These are phyloP conservation scores for Boletellus sp. DNA, from an alignment of 768 basidiomycete genomes.

Conservation along the genomic window DNA sequence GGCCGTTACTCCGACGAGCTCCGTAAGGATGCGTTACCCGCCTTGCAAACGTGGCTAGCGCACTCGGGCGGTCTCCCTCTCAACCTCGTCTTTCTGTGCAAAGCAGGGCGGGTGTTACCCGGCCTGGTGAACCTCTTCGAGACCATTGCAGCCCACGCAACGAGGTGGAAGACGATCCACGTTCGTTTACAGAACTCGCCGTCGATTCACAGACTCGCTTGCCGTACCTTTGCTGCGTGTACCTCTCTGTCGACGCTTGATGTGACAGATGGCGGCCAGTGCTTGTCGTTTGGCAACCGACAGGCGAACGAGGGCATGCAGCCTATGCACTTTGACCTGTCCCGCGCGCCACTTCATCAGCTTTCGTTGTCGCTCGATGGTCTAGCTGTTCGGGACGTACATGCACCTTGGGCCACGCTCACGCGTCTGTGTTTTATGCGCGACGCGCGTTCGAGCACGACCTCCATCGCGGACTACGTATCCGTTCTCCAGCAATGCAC, in stretches of 20 bases:
- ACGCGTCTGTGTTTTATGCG: conserved; percentile 24
- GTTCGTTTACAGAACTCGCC: conserved; percentile 21
- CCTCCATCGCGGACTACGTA: conserved; percentile 20
- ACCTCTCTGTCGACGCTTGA: conserved; percentile 15
- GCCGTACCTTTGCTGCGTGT: conserved; percentile 11
- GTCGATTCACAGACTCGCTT: conserved; percentile 9
- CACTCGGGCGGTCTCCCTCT: conserved; percentile 23
- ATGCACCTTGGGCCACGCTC: conserved; percentile 15
- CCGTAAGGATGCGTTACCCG: conserved; percentile 17
- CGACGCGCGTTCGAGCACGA: conserved; percentile 16
- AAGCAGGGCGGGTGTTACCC: conserved; percentile 18
- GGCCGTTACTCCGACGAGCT: conserved; percentile 18
- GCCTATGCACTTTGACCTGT: conserved; percentile 13
- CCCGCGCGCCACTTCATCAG: conserved; percentile 9
- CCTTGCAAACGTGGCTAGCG: conserved; percentile 19
- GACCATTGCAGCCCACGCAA: conserved; percentile 10
- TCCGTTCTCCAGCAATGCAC: conserved; percentile 18
- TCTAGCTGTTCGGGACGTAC: conserved; percentile 15
- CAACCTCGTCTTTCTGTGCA: conserved; percentile 16
- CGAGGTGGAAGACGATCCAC: conserved; percentile 20
- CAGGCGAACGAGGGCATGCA: conserved; percentile 1
- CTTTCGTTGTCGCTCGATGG: conserved; percentile 20
- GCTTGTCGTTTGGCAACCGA: neutral
- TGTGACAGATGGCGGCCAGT: conserved; percentile 20
- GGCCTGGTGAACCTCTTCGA: conserved; percentile 21